phyloP scores from a whole-genome alignment of 768 basidiomycete genomes.

The Mycena pura region DNA sequence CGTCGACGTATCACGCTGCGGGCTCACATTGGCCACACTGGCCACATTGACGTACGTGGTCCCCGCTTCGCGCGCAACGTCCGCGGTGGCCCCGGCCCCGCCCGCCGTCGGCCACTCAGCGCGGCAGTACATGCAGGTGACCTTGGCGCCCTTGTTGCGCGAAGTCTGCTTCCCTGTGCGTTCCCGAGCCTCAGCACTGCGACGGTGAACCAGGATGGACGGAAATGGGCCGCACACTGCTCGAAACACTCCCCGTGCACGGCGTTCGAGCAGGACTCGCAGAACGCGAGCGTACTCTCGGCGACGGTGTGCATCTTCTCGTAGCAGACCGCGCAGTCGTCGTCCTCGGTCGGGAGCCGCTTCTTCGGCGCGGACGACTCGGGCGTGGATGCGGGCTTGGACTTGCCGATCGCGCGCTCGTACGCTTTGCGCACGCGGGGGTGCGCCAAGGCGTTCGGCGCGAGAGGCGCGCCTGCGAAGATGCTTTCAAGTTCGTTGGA shows the following conservation, averaged over 20 bases:
- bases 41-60: constrained; percentile 70
- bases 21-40: constrained; percentile 61
- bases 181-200: not conserved
- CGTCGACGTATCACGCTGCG: constrained; percentile 70
- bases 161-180: constrained; percentile 42
- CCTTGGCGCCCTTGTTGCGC: constrained; percentile 42
- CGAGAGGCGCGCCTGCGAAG: constrained; percentile 70
- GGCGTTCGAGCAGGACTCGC: constrained; percentile 71
- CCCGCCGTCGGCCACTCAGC: constrained; percentile 67
- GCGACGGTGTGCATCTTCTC: constrained; percentile 65
- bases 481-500: constrained; percentile 69
- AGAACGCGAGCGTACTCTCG: constrained; percentile 59
- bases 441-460: constrained; percentile 66
- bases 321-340: constrained; percentile 83
- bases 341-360: constrained; percentile 66
- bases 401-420: constrained; percentile 61
- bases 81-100: constrained; percentile 27
- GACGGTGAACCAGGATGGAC: no score
- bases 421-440: constrained; percentile 65
- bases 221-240: constrained; percentile 80
- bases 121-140: constrained; percentile 84
- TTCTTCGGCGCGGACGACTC: constrained; percentile 45
- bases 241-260: constrained; percentile 78
- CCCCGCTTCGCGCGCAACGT: constrained; percentile 18
- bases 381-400: constrained; percentile 28